Evolutionary conservation across 495 filamentous ascomycete species (phyloP), one percentile per base, ranked within the genome.

Genomic region (Penicillium crystallinum): DNA sequence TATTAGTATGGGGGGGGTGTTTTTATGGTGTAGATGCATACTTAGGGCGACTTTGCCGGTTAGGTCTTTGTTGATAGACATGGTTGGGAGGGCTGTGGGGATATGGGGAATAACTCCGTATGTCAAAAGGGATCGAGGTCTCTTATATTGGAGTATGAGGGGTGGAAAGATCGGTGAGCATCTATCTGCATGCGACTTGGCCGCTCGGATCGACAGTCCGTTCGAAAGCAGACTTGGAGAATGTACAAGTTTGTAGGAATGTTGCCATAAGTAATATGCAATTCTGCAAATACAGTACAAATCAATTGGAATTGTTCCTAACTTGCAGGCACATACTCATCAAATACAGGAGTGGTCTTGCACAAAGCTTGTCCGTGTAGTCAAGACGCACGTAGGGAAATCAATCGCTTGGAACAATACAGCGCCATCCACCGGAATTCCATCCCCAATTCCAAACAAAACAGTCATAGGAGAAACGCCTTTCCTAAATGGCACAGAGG

Each of bases 31-130:
- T 14, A 8, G 21, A 11, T 10, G 23, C 12, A 7, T 58, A 64
- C 63, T 49, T 19, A 64, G 37, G 9, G 61, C 63, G 17, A 66
- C 63, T 59, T 66, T 66, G 45, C 63, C 63, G 9, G 55, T 35
- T 8, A 66, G 56, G n/a, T 58, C 39, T 34, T 56, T 50, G 46
- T 52, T 66, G 11, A 58, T 17, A 21, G 42, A 21, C 39, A 55
- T 37, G 31, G 46, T 18, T 31, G 10, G 0, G 18, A 42, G 15
- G 18, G 9, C 11, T 9, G 15, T 12, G 1, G 10, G 10, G 6
- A 10, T 22, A 4, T 12, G 9, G 17, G 12, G 10, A 10, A 18
- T 34, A 7, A 11, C 1, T 46, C 11, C 21, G 15, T 2, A 6
- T 19, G 21, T 29, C 2, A 31, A 11, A 6, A 29, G 23, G 8